Evolutionary conservation across 495 filamentous ascomycete species (phyloP).

Genomic region (Choiromyces venosus): DNA sequence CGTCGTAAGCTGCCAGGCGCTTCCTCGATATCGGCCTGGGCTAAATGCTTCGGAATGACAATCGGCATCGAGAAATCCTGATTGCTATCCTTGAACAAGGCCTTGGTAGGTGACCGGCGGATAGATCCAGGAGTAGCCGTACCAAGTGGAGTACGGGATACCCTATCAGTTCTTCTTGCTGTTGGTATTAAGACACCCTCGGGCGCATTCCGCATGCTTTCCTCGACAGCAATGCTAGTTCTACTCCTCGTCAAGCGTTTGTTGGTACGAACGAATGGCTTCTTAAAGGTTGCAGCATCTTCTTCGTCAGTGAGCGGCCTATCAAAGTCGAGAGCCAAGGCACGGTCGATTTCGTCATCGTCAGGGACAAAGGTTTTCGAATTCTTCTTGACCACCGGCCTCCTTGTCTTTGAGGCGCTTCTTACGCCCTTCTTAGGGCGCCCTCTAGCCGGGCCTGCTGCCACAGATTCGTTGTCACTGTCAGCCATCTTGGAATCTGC

Average conservation of each 20-base stretch:
- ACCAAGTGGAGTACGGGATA: slow-evolving; percentile 13
- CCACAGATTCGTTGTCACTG: slow-evolving; percentile 16
- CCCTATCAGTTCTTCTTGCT: slow-evolving; percentile 11
- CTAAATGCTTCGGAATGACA: slow-evolving; percentile 31
- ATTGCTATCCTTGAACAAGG: slow-evolving; percentile 27
- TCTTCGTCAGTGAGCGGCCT: slow-evolving; percentile 56
- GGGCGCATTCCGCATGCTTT: slow-evolving; percentile 25
- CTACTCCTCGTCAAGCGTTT: slow-evolving; percentile 37
- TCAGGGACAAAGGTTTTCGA: slow-evolving; percentile 46
- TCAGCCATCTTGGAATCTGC: slow-evolving; percentile 20
- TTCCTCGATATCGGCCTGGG: slow-evolving; percentile 1
- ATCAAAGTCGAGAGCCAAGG: slow-evolving; percentile 62
- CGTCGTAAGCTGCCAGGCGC: background rate
- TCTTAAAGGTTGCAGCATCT: slow-evolving; percentile 29
- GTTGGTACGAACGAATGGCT: slow-evolving; percentile 34
- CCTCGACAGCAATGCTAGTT: slow-evolving; percentile 30
- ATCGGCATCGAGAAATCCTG: slow-evolving; percentile 36
- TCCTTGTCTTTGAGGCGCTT: slow-evolving; percentile 51
- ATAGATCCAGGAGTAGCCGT: background rate
- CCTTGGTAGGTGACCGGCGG: slow-evolving; percentile 12
- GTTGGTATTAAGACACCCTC: slow-evolving; percentile 20
- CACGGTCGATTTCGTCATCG: slow-evolving; percentile 66
- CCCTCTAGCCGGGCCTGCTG: slow-evolving; percentile 4
- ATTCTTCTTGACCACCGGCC: slow-evolving; percentile 49
- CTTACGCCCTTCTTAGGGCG: slow-evolving; percentile 18